A percentile compares a stretch with the other conserved stretches of the same genome.
Evolutionary conservation across 2,329 filamentous ascomycete species (phyloP).

Genomic region (Fusarium ambrosium): DNA sequence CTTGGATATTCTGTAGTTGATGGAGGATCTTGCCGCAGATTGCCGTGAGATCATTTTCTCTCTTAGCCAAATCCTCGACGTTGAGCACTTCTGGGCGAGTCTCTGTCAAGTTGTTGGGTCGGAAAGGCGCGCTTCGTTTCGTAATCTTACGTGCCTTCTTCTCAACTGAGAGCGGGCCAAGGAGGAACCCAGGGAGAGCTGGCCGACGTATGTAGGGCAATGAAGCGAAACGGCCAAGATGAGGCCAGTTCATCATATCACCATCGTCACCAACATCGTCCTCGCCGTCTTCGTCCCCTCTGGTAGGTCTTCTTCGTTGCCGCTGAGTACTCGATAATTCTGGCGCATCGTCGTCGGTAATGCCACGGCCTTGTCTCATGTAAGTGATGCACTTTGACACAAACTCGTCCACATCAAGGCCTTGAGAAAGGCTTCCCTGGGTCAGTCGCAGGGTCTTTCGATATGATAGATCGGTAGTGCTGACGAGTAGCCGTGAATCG

Average conservation of each 20-base stretch:
- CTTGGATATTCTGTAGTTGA: conserved; percentile 67
- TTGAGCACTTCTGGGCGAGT: conserved; percentile 84
- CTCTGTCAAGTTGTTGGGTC: conserved; percentile 75
- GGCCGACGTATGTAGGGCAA: conserved; percentile 81
- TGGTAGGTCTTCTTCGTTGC: conserved; percentile 54
- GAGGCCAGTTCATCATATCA: conserved; percentile 87
- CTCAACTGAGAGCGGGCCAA: conserved; percentile 90
- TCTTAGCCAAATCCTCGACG: conserved; percentile 79
- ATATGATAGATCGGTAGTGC: conserved; percentile 82
- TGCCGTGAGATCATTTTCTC: conserved; percentile 82
- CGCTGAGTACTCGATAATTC: conserved; percentile 66
- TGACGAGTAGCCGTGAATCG: conserved; percentile 88
- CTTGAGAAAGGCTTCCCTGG: conserved; percentile 78
- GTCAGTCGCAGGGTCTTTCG: conserved; percentile 82
- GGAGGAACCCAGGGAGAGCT: conserved; percentile 83
- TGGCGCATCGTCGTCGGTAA: conserved; percentile 63
- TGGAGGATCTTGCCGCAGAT: conserved; percentile 82
- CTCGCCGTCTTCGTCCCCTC: conserved; percentile 63
- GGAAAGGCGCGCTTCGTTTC: conserved; percentile 79
- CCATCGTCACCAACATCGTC: conserved; percentile 78
- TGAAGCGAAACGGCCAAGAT: conserved; percentile 83
- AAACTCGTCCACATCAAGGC: conserved; percentile 91
- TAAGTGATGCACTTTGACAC: conserved; percentile 90
- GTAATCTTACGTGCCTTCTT: conserved; percentile 81
- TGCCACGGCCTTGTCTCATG: conserved; percentile 78